phyloP scores from a whole-genome alignment of 2,329 filamentous ascomycete species.

The Nannizziopsis arthrosporioides region DNA sequence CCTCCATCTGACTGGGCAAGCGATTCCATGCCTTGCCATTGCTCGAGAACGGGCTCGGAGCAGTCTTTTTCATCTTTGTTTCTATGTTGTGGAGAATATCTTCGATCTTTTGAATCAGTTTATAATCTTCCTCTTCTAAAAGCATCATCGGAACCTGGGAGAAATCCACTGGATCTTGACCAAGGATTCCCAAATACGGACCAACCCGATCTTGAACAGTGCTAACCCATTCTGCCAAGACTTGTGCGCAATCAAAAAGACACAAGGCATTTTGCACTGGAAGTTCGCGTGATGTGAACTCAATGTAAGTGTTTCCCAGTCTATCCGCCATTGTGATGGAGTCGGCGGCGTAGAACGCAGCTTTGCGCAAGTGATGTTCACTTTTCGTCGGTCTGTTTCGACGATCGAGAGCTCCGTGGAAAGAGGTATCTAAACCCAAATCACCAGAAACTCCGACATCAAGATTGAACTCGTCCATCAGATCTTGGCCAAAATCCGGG shows the following conservation, averaged over 20 bases:
- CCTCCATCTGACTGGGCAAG: constrained; percentile 49
- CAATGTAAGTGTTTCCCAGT: constrained; percentile 71
- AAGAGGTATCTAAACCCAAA: constrained; percentile 26
- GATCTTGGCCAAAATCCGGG: constrained; percentile 25
- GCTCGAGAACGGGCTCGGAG: constrained; percentile 28
- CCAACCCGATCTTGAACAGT: constrained; percentile 92
- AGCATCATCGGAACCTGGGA: constrained; percentile 76
- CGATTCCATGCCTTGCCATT: constrained; percentile 36
- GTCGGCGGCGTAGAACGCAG: constrained; percentile 90
- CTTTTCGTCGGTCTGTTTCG: constrained; percentile 51
- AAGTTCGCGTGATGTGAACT: constrained; percentile 70
- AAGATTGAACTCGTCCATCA: constrained; percentile 26
- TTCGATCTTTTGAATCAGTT: constrained; percentile 69
- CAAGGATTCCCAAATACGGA: constrained; percentile 73
- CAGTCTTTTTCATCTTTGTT: constrained; percentile 58
- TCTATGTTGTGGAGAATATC: constrained; percentile 68
- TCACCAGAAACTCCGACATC: constrained; percentile 30
- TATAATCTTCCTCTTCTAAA: constrained; percentile 81
- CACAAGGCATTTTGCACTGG: constrained; percentile 87
- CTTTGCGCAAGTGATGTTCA: constrained; percentile 79
- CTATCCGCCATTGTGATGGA: constrained; percentile 81
- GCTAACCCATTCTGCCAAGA: constrained; percentile 86
- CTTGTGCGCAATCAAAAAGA: constrained; percentile 84
- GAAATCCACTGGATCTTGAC: constrained; percentile 68
- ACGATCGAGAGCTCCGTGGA: constrained; percentile 22